phyloP scores from a whole-genome alignment of 331 rosid species.

The Cucumis variabilis region DNA sequence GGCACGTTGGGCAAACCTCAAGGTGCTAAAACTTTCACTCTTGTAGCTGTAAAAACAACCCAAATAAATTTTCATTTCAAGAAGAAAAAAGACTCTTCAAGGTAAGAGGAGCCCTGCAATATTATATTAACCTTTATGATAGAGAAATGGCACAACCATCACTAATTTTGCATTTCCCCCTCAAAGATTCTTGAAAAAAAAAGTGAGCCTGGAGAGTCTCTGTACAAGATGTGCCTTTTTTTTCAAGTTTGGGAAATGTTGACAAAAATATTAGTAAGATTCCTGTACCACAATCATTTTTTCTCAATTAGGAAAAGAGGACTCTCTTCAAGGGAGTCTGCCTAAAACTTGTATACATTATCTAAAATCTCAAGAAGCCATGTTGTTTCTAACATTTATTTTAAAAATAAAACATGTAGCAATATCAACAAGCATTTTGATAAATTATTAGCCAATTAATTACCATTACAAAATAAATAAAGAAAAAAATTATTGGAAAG shows the following conservation, averaged over 20 bases:
- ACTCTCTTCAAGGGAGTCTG: not conserved
- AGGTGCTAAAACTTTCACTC: constrained; percentile 95
- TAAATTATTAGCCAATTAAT: not conserved
- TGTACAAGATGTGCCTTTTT: constrained; percentile 94
- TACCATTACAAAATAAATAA: not conserved
- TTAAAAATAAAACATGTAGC: constrained; percentile 4
- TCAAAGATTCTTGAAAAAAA: constrained; percentile 96
- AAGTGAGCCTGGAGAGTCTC: constrained; percentile 96
- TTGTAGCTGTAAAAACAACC: constrained; percentile 67
- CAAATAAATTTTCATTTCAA: constrained; percentile 33
- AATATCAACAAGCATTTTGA: not conserved
- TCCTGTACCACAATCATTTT: constrained; percentile 67
- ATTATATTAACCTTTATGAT: constrained; percentile 72
- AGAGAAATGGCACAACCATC: constrained; percentile 99
- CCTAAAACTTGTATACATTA: not conserved
- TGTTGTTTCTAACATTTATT: not conserved
- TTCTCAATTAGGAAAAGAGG: constrained; percentile 32
- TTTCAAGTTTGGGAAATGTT: constrained; percentile 98
- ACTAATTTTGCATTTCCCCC: constrained; percentile 99
- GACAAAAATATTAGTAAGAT: constrained; percentile 95
- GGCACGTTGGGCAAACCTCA: constrained; percentile 98
- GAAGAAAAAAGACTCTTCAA: constrained; percentile 16
- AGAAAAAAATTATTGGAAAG: not conserved
- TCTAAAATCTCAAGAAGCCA: not conserved
- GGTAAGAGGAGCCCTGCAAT: constrained; percentile 31